Percentiles rank a stretch among this genome's conserved stretches.
phyloP scores from a whole-genome alignment of 495 filamentous ascomycete genomes.

The Annulohypoxylon moriforme region DNA sequence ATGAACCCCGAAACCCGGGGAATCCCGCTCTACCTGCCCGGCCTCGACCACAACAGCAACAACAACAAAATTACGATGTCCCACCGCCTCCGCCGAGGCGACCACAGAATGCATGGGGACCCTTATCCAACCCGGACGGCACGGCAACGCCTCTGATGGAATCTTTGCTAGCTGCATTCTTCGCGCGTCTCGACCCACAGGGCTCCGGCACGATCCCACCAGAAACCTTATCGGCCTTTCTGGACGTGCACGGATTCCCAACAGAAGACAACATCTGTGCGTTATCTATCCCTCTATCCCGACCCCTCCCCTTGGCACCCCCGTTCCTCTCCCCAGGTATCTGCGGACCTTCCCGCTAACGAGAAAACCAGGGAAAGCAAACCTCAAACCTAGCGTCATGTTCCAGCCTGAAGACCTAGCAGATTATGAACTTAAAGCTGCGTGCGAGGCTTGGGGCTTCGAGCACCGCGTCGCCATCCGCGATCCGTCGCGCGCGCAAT shows the following conservation, averaged over 20 bases:
- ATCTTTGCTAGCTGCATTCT: constrained; percentile 27
- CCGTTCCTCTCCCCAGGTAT: neutral
- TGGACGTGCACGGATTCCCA: constrained; percentile 13
- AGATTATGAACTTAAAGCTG: constrained; percentile 25
- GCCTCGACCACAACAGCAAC: constrained; percentile 4
- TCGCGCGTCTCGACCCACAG: constrained; percentile 18
- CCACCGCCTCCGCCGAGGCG: neutral
- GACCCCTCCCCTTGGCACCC: neutral
- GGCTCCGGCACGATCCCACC: constrained; percentile 21
- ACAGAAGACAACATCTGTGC: constrained; percentile 24
- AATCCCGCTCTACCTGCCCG: neutral
- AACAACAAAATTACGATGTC: neutral
- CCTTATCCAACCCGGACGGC: constrained; percentile 20
- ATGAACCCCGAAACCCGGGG: constrained; percentile 19
- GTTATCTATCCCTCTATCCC: neutral
- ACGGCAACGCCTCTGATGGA: constrained; percentile 25
- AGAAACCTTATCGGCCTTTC: constrained; percentile 29
- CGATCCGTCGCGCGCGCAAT: constrained; percentile 1
- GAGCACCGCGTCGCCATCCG: constrained; percentile 23
- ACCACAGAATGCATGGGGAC: constrained; percentile 13
- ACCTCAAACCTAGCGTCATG: neutral
- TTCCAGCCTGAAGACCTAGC: constrained; percentile 22
- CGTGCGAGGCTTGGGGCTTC: constrained; percentile 18
- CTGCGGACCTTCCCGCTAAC: neutral
- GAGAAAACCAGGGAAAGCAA: neutral